Base-by-base conservation (phyloP, 2,329 filamentous ascomycete genomes). In the Epichloe glyceriae region DNA sequence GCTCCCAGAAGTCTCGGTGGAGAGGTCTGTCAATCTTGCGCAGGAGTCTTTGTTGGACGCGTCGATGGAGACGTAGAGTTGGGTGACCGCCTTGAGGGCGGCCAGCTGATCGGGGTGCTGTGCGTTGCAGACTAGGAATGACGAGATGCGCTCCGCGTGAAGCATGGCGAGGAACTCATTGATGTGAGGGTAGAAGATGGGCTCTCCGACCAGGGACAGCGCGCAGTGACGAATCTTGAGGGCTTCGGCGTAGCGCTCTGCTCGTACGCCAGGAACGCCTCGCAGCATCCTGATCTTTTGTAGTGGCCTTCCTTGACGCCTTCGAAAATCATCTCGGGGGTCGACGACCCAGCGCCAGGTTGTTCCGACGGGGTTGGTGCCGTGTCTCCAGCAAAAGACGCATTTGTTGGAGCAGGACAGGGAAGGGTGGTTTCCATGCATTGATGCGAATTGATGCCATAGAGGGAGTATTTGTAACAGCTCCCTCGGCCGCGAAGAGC, bases 181-280 rank as follows among this genome's bases (percentile, higher is more conserved):
- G 74, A 97, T 97, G 62, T 95, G 83, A 10, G 93, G 93, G 67
- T 97, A 97, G 71, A 97, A 97, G 60, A 96, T 96, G n/a, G 91
- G 91, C 67, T 98, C 91, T 58, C 93, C 91, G 20, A 98, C 93
- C 10, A 98, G 75, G 57, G 83, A 88, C 44, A 98, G 73, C 0
- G 93, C 93, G 65, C 91, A 98, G 68, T 98, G 91, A 0, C 88
- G 79, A 60, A 98, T 95, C 41, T 82, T 78, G 84, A 96, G 88
- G 0, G 90, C 91, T 70, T 97, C 93, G 6, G 85, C 82, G 62
- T 95, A 97, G 3, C 93, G 79, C 67, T 97, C 91, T 1, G 90
- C 87, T 11, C 91, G 80, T 4, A 97, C 88, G 5, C 93, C 93
- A 0, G 93, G 91, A 1, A 97, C 87, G 49, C 91, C 93, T 48